Evolutionary conservation across 2,329 filamentous ascomycete genomes (phyloP).

Genomic region (Aspergillus sp.): DNA sequence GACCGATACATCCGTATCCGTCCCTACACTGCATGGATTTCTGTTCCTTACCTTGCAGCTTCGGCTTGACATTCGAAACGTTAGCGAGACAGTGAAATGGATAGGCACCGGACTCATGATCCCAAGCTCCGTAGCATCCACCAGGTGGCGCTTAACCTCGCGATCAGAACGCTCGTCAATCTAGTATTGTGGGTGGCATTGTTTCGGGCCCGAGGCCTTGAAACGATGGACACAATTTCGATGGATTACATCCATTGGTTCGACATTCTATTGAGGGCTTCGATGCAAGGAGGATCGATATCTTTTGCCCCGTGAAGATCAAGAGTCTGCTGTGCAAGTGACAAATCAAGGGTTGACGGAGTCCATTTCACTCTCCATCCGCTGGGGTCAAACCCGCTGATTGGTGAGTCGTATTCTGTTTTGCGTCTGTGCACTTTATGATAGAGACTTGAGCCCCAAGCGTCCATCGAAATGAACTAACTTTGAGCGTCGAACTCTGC

Average conservation of each 20-base stretch:
- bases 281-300: slow-evolving; percentile 37
- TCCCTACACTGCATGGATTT: neutral
- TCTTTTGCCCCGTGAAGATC: slow-evolving; percentile 34
- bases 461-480: slow-evolving; percentile 2
- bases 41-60: slow-evolving; percentile 1
- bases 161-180: slow-evolving; percentile 15
- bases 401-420: slow-evolving; percentile 30
- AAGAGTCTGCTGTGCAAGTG: slow-evolving; percentile 26
- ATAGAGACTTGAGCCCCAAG: slow-evolving; percentile 25
- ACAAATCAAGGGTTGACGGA: slow-evolving; percentile 37
- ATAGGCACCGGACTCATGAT: slow-evolving; percentile 16
- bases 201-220: neutral
- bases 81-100: neutral
- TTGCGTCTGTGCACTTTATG: slow-evolving; percentile 32
- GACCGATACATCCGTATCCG: neutral
- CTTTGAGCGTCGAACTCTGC: slow-evolving; percentile 22
- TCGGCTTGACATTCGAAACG: slow-evolving; percentile 2
- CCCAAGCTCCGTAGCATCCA: slow-evolving; percentile 17
- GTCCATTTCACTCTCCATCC: slow-evolving; percentile 12
- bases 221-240: neutral
- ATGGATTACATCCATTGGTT: slow-evolving; percentile 24
- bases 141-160: slow-evolving; percentile 15
- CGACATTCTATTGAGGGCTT: slow-evolving; percentile 28
- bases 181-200: slow-evolving; percentile 4
- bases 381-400: slow-evolving; percentile 25